Percentiles rank a stretch among this genome's conserved stretches.
phyloP scores from a whole-genome alignment of 2,329 filamentous ascomycete genomes.

The Trichoderma brevicompactum region DNA sequence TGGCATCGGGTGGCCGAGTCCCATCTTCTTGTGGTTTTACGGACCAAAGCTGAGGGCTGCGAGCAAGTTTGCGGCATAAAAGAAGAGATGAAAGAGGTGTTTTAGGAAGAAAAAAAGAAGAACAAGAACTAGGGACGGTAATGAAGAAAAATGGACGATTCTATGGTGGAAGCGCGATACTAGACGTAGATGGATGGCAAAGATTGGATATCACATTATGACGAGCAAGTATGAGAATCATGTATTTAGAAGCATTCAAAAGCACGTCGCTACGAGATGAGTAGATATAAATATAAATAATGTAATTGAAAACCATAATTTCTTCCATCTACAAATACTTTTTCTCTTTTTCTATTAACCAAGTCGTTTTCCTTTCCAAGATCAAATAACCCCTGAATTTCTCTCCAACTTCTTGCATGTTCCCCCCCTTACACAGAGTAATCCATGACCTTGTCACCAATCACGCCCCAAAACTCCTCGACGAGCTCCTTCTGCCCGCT shows the following conservation, averaged over 20 bases:
- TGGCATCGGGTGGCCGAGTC: conserved; percentile 47
- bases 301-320: conserved; percentile 1
- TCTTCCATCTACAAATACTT: neutral
- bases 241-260: neutral
- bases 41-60: conserved; percentile 46
- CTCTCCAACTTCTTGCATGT: neutral
- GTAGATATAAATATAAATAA: neutral
- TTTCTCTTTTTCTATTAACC: neutral
- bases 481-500: conserved; percentile 64
- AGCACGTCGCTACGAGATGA: neutral
- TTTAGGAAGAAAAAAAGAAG: neutral
- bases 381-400: neutral
- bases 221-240: neutral
- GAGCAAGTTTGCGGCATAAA: conserved; percentile 35
- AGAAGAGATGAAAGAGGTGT: neutral
- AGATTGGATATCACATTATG: neutral
- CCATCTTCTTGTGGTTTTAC: conserved; percentile 51
- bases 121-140: neutral
- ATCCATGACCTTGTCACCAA: conserved; percentile 59
- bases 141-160: neutral
- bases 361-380: no score
- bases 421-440: conserved; percentile 40
- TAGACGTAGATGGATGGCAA: neutral
- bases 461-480: conserved; percentile 66
- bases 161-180: neutral